Base-by-base conservation (phyloP, 2,329 filamentous ascomycete species). In the Fusarium brachygibbosum region DNA sequence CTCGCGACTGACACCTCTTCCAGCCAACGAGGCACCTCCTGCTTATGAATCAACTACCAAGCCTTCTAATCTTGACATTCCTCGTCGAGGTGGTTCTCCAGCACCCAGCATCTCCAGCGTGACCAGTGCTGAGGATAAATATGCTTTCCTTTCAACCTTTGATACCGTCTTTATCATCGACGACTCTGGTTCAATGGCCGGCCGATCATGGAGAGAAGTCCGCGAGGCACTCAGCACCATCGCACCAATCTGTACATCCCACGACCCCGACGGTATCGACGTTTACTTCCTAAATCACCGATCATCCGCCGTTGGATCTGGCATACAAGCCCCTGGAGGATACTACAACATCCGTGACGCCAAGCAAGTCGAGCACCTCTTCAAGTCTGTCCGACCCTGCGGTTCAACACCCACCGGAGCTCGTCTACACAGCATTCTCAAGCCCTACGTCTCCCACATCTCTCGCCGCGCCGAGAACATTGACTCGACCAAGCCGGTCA, bases 111-210 rank as follows among this genome's bases (percentile, higher is more conserved):
- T 71, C 17, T 65, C 76, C n/a, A 76, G 69, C 42, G 70, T 82
- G 64, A 78, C 77, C 9, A 79, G 77, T 11, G 79, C 80, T 23
- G 90, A 93, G 70, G 90, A 93, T 73, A 87, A 85, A 3, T 96
- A 93, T 76, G 86, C 89, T 3, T 97, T 97, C 76, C 88, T 98
- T 7, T 78, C 81, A 41, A 85, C 85, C 17, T 98, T 97, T 76
- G 93, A 98, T 80, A 98, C 94, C 32, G 81, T 95, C 58, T 94
- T 98, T 77, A 81, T 98, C 2, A 93, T 98, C 76, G 95, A 98
- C 76, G 95, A 98, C 82, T 94, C 91, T n/a, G 88, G 89, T 7
- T 94, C 91, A 72, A 98, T 98, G 95, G 82, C 84, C 2, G 93
- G 91, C 17, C 76, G 82, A n/a, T 86, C 85, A 23, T 98, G 95